Conservation (phyloP, 805 yeast genomes). For the Danielia reshetovae region DNA sequence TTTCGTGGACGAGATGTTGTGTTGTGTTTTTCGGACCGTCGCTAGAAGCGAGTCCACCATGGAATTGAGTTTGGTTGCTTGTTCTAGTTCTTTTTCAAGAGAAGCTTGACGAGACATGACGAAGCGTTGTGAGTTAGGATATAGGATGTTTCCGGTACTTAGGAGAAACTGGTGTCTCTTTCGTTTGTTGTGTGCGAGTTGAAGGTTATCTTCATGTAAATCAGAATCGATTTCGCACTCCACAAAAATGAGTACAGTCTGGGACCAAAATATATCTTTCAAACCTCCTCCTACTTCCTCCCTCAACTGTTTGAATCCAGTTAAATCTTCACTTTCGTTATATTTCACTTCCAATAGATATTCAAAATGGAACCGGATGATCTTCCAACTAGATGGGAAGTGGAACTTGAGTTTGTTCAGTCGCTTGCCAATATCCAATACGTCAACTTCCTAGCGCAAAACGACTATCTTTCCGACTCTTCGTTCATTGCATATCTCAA, state of each 20-base stretch:
- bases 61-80: constrained; percentile 26
- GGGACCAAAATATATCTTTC: too few species aligned
- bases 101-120: constrained; percentile 16
- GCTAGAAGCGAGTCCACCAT: constrained; percentile 27
- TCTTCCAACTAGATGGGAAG: constrained; percentile 81
- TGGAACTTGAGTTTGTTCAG: constrained; percentile 92
- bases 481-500: constrained; percentile 70
- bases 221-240: too few species aligned
- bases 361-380: constrained; percentile 7
- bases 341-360: too few species aligned
- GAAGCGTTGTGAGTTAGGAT: too few species aligned
- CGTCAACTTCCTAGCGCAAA: constrained; percentile 81
- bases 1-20: constrained; percentile 29
- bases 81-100: constrained; percentile 21
- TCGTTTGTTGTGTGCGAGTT: too few species aligned
- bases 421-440: constrained; percentile 87
- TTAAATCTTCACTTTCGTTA: too few species aligned
- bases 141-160: too few species aligned
- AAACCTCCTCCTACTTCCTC: too few species aligned
- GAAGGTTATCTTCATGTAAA: too few species aligned
- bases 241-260: too few species aligned
- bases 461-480: constrained; percentile 65
- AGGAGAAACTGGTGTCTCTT: too few species aligned
- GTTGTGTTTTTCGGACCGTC: constrained; percentile 24
- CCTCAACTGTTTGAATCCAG: too few species aligned